Evolutionary conservation across 345 rosid genomes (phyloP), one percentile per base, ranked within the genome.

Genomic region (Brassica rapa): DNA sequence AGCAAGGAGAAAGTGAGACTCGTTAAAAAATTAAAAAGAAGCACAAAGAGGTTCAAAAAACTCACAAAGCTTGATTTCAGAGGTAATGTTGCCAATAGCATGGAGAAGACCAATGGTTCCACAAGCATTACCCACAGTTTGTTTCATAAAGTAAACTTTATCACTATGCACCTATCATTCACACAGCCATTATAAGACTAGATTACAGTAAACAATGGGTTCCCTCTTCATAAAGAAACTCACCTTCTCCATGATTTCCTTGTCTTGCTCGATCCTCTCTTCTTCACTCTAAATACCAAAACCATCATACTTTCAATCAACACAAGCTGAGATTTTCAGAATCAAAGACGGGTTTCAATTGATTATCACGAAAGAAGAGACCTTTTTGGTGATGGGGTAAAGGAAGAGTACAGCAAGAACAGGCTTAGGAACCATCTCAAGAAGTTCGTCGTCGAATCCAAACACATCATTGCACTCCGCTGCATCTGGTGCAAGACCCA

Each of bases 21-120:
- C 8, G 16, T 24, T n/a, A 75, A 7, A 0, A 2, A 27, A 60
- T 25, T 0, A 61, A 63, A 62, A 15, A 59, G 75, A 72, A 68
- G 21, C 67, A 66, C 1, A 16, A 3, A 71, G 10, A 81, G 1
- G 6, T 27, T 39, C 19, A 5, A 65, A 3, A 4, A 32, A 82
- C 92, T 88, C 75, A 92, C 97, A 15, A 24, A 92, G 90, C 56
- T 89, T 90, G 87, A 93, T 72, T 63, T 87, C 80, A 8, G 99
- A 91, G 60, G 86, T 86, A 64, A 91, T 65, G 82, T 95, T 95
- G 74, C 98, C 99, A 74, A 95, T 80, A 65, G 96, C 91, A 80
- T 95, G 99, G 82, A 95, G 98, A 82, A 93, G 94, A 5, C 96
- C 99, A 73, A 93, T 83, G 51, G 99, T 95, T 85, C 99, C 98